These are phyloP conservation scores for Acer campestre DNA, from an alignment of 345 rosid genomes.

Conservation along the genomic window DNA sequence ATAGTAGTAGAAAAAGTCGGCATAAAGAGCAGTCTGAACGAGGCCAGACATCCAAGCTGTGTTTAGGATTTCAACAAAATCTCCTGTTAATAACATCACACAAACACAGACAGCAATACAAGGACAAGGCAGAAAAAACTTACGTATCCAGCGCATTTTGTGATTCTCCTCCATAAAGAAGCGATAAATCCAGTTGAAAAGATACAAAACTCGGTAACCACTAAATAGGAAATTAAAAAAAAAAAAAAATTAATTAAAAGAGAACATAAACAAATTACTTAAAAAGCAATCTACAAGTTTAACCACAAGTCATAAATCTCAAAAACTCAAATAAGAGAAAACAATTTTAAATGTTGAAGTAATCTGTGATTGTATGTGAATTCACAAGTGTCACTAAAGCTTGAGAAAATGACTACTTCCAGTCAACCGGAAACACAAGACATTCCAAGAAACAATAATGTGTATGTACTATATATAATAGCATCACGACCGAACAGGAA, in stretches of 20 bases:
- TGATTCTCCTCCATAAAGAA: constrained; percentile 34
- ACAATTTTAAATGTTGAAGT: not conserved
- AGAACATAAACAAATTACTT: not conserved
- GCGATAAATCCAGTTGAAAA: constrained; percentile 56
- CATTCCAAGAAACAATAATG: not conserved
- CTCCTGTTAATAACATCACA: not conserved
- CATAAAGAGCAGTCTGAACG: constrained; percentile 51
- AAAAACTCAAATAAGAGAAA: not conserved
- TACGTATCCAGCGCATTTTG: constrained; percentile 44
- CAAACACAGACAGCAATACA: too few relatives aligned
- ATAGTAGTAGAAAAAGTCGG: constrained; percentile 54
- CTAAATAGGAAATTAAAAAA: constrained; percentile 24
- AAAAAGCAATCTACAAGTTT: not conserved
- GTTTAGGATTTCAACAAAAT: constrained; percentile 3
- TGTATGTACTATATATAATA: not conserved
- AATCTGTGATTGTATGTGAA: not conserved
- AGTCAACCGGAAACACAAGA: not conserved
- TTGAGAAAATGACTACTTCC: not conserved
- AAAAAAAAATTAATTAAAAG: not conserved
- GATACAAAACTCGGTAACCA: constrained; percentile 45
- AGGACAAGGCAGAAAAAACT: constrained; percentile 20
- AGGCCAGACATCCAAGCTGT: constrained; percentile 55
- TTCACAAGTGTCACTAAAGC: not conserved
- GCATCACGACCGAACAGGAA: not conserved
- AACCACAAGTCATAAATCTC: not conserved